Evolutionary conservation across 1,139 yeast species (phyloP).

Genomic region (Yamadazyma friedrichii): DNA sequence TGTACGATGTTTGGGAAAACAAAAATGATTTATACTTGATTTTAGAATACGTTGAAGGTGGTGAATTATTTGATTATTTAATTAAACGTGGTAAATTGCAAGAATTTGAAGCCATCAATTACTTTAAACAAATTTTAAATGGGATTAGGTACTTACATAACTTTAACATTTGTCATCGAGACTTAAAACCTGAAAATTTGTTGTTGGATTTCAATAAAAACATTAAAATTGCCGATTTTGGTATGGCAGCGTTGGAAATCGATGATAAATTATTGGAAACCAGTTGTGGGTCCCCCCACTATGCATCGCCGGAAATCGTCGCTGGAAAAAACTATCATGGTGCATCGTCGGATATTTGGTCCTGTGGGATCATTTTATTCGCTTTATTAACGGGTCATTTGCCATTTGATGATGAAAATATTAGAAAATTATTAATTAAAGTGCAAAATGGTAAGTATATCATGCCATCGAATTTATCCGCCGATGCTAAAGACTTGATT

Average conservation of each 20-base stretch:
- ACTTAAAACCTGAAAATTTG: slow-evolving; percentile 91
- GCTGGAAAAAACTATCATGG: slow-evolving; percentile 95
- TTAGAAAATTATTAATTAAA: slow-evolving; percentile 77
- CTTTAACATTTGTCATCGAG: slow-evolving; percentile 92
- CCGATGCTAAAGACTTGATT: slow-evolving; percentile 85
- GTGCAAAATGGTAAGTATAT: slow-evolving; percentile 87
- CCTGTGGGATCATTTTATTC: slow-evolving; percentile 92
- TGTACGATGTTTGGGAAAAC: slow-evolving; percentile 98
- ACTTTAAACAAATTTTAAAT: slow-evolving; percentile 86
- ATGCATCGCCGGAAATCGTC: slow-evolving; percentile 97
- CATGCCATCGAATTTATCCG: slow-evolving; percentile 77
- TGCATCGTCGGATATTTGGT: slow-evolving; percentile 97
- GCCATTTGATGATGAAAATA: slow-evolving; percentile 96
- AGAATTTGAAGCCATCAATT: slow-evolving; percentile 85
- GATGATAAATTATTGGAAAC: slow-evolving; percentile 84
- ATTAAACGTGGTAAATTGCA: slow-evolving; percentile 86
- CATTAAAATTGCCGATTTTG: slow-evolving; percentile 96
- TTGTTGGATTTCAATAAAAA: slow-evolving; percentile 81
- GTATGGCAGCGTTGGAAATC: slow-evolving; percentile 98
- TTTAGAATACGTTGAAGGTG: slow-evolving; percentile 95
- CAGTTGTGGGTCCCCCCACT: slow-evolving; percentile 97
- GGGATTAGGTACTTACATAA: slow-evolving; percentile 95
- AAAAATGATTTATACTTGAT: slow-evolving; percentile 88
- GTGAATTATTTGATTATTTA: slow-evolving; percentile 89
- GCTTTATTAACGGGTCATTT: slow-evolving; percentile 92